Evolutionary conservation across 192 early-diverging fungal species (phyloP).

Genomic region (Coemansia aciculifera): DNA sequence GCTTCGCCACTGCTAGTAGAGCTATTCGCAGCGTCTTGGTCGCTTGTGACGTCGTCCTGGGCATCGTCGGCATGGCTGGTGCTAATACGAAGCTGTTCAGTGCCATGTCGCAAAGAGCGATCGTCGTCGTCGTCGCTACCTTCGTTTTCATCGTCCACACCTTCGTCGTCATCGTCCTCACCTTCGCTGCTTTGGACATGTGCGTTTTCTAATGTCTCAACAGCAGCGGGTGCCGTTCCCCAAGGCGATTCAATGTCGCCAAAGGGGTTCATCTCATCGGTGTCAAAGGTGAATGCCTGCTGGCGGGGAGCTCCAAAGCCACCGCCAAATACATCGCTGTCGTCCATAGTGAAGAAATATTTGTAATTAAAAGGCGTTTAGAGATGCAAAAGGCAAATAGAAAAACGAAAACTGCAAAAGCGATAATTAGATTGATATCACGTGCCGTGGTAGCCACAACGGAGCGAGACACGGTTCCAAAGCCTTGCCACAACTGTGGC

Average conservation of each 20-base stretch:
- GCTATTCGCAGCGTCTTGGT: neutral
- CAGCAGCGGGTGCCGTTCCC: slow-evolving; percentile 13
- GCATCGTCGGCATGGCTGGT: neutral
- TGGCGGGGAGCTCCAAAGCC: slow-evolving; percentile 34
- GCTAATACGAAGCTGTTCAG: slow-evolving; percentile 14
- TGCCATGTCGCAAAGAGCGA: neutral
- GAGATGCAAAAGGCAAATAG: neutral
- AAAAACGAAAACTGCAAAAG: neutral
- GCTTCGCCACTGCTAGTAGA: neutral
- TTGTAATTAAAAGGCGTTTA: neutral
- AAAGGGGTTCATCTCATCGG: slow-evolving; percentile 53
- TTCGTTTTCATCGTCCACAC: neutral
- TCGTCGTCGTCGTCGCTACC: slow-evolving; percentile 12
- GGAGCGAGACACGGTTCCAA: neutral
- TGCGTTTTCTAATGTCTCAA: neutral
- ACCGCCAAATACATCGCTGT: slow-evolving; percentile 42
- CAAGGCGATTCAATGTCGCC: slow-evolving; percentile 37
- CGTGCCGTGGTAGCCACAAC: neutral
- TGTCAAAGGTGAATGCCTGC: slow-evolving; percentile 40
- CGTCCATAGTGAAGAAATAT: slow-evolving; percentile 17
- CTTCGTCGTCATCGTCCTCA: neutral
- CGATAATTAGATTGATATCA: neutral
- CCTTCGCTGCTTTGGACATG: neutral
- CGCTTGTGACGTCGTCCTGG: neutral
- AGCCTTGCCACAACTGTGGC: neutral